phyloP scores from a whole-genome alignment of 1,139 yeast genomes.

The Candida sanyaensis region DNA sequence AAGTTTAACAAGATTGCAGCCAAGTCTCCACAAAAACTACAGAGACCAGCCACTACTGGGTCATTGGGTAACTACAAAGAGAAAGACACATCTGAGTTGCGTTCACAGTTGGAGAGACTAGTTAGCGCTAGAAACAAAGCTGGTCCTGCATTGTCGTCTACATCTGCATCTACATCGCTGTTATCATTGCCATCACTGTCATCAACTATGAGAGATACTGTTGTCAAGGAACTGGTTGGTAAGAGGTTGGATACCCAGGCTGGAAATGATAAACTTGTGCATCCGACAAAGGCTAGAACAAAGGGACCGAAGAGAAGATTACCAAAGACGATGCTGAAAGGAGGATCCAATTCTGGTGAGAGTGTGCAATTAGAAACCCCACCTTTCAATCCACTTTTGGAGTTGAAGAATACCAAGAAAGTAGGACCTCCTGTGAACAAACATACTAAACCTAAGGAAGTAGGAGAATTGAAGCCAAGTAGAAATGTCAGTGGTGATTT shows the following conservation, averaged over 20 bases:
- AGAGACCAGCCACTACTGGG: conserved; percentile 15
- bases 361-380: too few species aligned
- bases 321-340: conserved; percentile 40
- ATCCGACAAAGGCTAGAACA: conserved; percentile 62
- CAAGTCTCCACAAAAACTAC: conserved; percentile 11
- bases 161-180: neutral
- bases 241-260: conserved; percentile 12
- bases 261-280: conserved; percentile 41
- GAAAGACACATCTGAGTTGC: conserved; percentile 24
- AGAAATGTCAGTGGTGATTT: conserved; percentile 38
- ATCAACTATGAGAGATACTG: conserved; percentile 8
- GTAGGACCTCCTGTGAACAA: conserved; percentile 34
- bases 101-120: conserved; percentile 23
- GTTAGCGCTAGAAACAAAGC: conserved; percentile 6
- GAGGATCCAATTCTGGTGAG: neutral
- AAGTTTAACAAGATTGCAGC: conserved; percentile 10
- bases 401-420: conserved; percentile 12
- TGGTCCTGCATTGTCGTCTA: neutral
- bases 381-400: neutral
- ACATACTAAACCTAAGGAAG: conserved; percentile 27
- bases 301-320: conserved; percentile 76
- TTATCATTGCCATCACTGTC: neutral
- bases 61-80: conserved; percentile 22
- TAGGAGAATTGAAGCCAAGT: conserved; percentile 28
- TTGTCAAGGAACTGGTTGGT: conserved; percentile 13